Evolutionary conservation across 2,329 filamentous ascomycete genomes (phyloP).

Genomic region (Cryphonectria radicalis): DNA sequence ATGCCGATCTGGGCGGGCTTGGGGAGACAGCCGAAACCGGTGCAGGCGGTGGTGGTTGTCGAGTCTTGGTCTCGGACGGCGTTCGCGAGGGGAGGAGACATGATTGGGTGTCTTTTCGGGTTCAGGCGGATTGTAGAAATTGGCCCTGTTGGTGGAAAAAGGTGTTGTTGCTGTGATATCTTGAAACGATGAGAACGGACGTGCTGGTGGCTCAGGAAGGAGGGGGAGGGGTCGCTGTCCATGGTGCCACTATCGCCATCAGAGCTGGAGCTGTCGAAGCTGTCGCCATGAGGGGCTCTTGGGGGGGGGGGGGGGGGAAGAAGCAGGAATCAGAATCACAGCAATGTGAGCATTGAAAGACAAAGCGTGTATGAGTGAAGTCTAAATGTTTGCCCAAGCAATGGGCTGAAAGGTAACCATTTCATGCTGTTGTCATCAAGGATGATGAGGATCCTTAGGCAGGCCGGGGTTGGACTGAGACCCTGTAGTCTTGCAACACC

Average conservation of each 20-base stretch:
- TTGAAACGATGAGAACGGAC: background rate
- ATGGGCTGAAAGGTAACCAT: background rate
- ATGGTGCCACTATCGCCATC: background rate
- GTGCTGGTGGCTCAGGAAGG: background rate
- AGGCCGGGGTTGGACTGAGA: background rate
- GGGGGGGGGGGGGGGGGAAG: too few relatives aligned
- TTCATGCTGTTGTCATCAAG: background rate
- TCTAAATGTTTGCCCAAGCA: background rate
- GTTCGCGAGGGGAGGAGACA: background rate
- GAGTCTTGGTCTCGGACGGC: background rate
- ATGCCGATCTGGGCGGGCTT: background rate
- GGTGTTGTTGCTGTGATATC: background rate
- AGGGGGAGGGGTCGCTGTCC: too few relatives aligned
- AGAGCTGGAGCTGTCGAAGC: background rate
- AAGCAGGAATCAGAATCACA: background rate
- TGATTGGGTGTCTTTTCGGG: background rate
- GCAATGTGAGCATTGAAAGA: background rate
- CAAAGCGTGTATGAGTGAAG: background rate
- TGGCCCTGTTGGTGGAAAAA: background rate
- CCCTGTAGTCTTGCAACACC: background rate
- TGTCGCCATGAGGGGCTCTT: background rate
- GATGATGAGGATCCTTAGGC: background rate
- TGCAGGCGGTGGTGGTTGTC: background rate
- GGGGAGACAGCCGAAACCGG: background rate
- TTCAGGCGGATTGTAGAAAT: background rate